phyloP scores from a whole-genome alignment of 2,329 filamentous ascomycete genomes.

The Coleophoma eucalyptorum region DNA sequence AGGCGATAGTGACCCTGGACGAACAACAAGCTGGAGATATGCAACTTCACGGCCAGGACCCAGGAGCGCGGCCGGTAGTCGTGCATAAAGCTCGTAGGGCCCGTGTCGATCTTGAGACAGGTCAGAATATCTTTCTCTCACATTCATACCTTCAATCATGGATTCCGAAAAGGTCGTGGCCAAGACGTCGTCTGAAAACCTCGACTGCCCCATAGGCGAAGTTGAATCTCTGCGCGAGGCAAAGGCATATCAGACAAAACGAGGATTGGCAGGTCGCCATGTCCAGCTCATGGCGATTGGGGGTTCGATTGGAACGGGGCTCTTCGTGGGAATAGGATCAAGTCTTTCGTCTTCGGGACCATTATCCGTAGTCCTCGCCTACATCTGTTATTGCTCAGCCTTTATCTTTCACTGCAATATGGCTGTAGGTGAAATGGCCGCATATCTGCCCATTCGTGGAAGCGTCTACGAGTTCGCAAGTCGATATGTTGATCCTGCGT shows the following conservation, averaged over 20 bases:
- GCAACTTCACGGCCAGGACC: not conserved
- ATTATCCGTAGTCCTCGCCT: conserved; percentile 40
- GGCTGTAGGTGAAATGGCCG: conserved; percentile 42
- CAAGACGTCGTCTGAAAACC: not conserved
- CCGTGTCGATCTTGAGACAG: not conserved
- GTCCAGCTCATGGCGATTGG: conserved; percentile 16
- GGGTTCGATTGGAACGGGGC: conserved; percentile 42
- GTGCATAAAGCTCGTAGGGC: not conserved
- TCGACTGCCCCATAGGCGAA: not conserved
- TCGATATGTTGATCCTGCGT: conserved; percentile 44
- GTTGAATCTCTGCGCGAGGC: not conserved
- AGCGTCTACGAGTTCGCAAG: conserved; percentile 44
- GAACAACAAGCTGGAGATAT: not conserved
- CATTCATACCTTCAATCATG: not conserved
- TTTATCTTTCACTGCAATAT: conserved; percentile 44
- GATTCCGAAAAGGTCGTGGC: not conserved
- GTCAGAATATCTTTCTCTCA: not conserved
- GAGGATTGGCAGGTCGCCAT: conserved; percentile 20
- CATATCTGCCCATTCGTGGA: conserved; percentile 43
- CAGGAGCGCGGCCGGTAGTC: not conserved
- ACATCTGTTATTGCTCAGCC: conserved; percentile 40
- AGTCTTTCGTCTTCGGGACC: conserved; percentile 46
- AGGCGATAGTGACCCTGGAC: not conserved
- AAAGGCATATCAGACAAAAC: conserved; percentile 27
- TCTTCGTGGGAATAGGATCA: conserved; percentile 48